A percentile compares a stretch with the other conserved stretches of the same genome.
These are phyloP conservation scores for Capronia epimyces DNA, from an alignment of 2,329 filamentous ascomycete species.

Conservation along the genomic window DNA sequence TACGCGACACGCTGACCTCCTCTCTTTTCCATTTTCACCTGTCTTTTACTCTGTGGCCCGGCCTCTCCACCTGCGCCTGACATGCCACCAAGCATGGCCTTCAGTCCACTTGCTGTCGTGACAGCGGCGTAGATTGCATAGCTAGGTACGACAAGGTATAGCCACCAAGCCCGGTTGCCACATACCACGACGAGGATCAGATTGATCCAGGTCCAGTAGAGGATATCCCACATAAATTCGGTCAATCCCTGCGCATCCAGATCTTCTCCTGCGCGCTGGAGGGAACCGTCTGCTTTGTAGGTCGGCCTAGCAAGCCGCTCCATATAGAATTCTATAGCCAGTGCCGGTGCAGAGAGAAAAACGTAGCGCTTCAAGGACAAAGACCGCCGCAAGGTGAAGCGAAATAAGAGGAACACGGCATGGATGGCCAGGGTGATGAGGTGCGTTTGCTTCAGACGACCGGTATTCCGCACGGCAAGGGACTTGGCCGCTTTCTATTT, in stretches of 20 bases:
- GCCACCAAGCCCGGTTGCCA: slow-evolving; percentile 73
- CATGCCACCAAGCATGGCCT: slow-evolving; percentile 36
- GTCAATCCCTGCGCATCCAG: slow-evolving; percentile 81
- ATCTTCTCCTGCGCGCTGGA: slow-evolving; percentile 78
- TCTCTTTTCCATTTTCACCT: slow-evolving; percentile 51
- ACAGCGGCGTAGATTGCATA: slow-evolving; percentile 46
- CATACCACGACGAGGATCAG: slow-evolving; percentile 66
- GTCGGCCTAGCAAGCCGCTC: slow-evolving; percentile 77
- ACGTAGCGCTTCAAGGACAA: slow-evolving; percentile 62
- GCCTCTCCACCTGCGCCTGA: slow-evolving; percentile 39
- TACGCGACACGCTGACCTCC: slow-evolving; percentile 43
- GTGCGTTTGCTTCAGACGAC: slow-evolving; percentile 75
- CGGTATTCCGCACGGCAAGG: slow-evolving; percentile 71
- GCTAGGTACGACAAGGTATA: slow-evolving; percentile 49
- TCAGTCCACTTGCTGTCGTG: slow-evolving; percentile 45
- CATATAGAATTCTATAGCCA: slow-evolving; percentile 77
- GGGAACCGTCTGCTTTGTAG: slow-evolving; percentile 59
- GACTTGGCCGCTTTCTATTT: slow-evolving; percentile 49
- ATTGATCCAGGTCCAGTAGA: slow-evolving; percentile 89
- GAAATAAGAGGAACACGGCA: slow-evolving; percentile 65
- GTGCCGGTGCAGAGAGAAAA: slow-evolving; percentile 65
- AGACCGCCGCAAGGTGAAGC: slow-evolving; percentile 59
- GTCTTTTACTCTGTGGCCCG: slow-evolving; percentile 44
- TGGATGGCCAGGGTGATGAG: slow-evolving; percentile 69
- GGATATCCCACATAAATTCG: slow-evolving; percentile 95